Evolutionary conservation across 1,284 basidiomycete species (phyloP), one percentile per base, ranked within the genome.

Genomic region (Ceratobasidium sp.): DNA sequence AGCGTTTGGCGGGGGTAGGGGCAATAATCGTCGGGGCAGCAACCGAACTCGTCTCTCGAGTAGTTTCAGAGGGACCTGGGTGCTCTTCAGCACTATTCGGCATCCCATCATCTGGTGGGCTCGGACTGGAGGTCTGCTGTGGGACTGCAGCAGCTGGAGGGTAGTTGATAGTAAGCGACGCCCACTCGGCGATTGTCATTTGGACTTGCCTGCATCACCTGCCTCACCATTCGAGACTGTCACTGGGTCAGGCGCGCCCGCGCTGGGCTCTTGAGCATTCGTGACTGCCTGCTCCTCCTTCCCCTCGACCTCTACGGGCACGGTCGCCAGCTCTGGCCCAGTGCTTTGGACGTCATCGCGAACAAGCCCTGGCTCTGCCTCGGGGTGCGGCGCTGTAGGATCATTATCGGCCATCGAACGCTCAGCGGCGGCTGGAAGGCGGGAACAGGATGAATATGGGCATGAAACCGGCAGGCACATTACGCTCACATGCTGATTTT

Each of bases 1-100:
- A 97, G 78, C 92, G 89, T 85, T 95, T 96, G 58, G 89, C 88
- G 72, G 90, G 90, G 0, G 87, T 85, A 65, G 79, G 65, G n/a
- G 74, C 48, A n/a, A 73, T 61, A 16, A 59, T 18, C 30, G 65
- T 5, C 12, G 65, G 14, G 10, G 32, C 34, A 28, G 46, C 26
- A 53, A 4, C 46, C 36, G 52, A 46, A 21, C 21, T 16, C 3
- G 36, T 52, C n/a, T 64, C 45, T 1, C 74, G 43, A 16, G 69
- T 45, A 50, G 75, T 9, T 53, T 48, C 46, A 18, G 58, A 26
- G 32, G 55, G n/a, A 21, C 39, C 9, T 1, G 39, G 16, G n/a
- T 69, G 65, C 23, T 39, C 36, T 26, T 48, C 65, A 28, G 65
- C 23, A 45, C 2, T 39, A 58, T 6, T 57, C 52, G 52, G 28